phyloP scores from a whole-genome alignment of 495 filamentous ascomycete species.

The Baudoinia panamericana region DNA sequence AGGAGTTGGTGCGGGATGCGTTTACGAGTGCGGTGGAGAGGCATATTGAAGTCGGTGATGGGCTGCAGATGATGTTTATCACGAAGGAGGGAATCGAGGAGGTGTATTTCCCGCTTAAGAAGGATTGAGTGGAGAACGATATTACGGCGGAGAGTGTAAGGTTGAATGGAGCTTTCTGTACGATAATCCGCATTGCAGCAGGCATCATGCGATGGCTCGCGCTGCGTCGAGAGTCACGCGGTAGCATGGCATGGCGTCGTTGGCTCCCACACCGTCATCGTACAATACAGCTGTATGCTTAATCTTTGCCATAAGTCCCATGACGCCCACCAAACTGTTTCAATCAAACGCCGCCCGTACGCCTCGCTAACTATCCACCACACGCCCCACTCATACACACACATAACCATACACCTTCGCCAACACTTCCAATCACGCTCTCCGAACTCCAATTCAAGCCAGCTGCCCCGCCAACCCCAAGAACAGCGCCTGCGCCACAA shows the following conservation, averaged over 20 bases:
- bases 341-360: too few relatives aligned
- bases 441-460: constrained; percentile 32
- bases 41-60: constrained; percentile 97
- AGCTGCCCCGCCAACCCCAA: constrained; percentile 87
- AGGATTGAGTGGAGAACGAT: constrained; percentile 44
- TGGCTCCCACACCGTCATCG: too few relatives aligned
- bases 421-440: not conserved
- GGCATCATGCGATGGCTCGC: too few relatives aligned
- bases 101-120: constrained; percentile 70
- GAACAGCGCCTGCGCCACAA: constrained; percentile 86
- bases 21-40: constrained; percentile 96
- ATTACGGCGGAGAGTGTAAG: not conserved
- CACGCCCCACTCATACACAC: not conserved
- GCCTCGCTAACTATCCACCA: too few relatives aligned
- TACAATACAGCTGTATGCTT: too few relatives aligned
- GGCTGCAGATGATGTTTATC: constrained; percentile 87
- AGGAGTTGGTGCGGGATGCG: constrained; percentile 83
- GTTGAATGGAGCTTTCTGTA: not conserved
- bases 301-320: too few relatives aligned
- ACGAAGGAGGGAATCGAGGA: constrained; percentile 82
- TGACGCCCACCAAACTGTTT: too few relatives aligned
- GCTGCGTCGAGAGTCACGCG: too few relatives aligned
- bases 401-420: not conserved
- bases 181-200: too few relatives aligned
- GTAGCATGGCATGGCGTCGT: too few relatives aligned